These are phyloP conservation scores for Agrocybe praecox DNA, from an alignment of 768 basidiomycete species.

Conservation along the genomic window DNA sequence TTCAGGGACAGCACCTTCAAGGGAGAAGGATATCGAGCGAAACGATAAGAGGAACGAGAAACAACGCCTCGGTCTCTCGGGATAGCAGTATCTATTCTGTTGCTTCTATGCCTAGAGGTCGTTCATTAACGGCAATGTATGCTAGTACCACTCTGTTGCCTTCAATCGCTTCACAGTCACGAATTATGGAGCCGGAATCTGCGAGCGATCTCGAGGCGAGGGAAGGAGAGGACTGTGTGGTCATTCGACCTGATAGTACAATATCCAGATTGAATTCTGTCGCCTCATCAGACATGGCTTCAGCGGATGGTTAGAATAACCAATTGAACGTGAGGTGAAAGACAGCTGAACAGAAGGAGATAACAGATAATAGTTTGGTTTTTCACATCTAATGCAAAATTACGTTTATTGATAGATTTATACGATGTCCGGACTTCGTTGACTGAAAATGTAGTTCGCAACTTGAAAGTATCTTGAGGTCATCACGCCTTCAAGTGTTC, in stretches of 20 bases:
- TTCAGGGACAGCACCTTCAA: conserved; percentile 4
- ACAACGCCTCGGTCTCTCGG: conserved; percentile 4
- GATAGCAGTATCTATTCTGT: conserved; percentile 16
- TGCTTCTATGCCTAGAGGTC: conserved; percentile 3
- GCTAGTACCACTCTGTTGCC: not conserved
- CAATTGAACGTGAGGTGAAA: too few relatives aligned
- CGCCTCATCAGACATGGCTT: conserved; percentile 10
- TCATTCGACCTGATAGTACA: conserved; percentile 16
- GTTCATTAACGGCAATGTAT: not conserved
- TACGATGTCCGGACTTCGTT: too few relatives aligned
- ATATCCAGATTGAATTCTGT: conserved; percentile 13
- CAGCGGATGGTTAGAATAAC: too few relatives aligned
- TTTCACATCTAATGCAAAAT: too few relatives aligned
- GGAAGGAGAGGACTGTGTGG: conserved; percentile 13
- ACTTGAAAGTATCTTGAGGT: too few relatives aligned
- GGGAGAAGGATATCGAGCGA: conserved; percentile 9
- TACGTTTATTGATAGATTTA: too few relatives aligned
- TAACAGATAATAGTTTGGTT: too few relatives aligned
- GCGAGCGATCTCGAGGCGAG: not conserved
- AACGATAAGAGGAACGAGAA: not conserved
- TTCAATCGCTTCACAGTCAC: not conserved
- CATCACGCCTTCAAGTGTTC: too few relatives aligned
- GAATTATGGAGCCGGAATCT: not conserved
- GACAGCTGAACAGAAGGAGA: too few relatives aligned
- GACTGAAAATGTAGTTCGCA: too few relatives aligned